These are phyloP conservation scores for Harringtonia lauricola DNA, from an alignment of 2,329 filamentous ascomycete species.

Conservation along the genomic window DNA sequence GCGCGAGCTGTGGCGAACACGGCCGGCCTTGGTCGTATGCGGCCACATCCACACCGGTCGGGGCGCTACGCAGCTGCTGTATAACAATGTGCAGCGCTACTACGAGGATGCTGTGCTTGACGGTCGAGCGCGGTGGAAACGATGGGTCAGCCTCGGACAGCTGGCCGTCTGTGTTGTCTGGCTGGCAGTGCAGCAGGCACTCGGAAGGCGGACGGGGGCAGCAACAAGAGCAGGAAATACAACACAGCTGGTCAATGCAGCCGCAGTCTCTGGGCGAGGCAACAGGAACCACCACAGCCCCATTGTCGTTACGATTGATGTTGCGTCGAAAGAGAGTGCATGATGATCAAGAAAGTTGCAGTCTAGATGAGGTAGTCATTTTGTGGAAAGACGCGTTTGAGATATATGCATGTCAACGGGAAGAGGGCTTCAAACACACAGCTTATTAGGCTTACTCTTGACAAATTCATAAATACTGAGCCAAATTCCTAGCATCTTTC, in stretches of 20 bases:
- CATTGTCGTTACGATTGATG: neutral
- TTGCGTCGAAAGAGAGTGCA: too few species aligned
- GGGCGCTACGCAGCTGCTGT: neutral
- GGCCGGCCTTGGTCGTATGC: neutral
- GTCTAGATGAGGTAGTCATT: too few species aligned
- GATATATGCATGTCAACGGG: too few species aligned
- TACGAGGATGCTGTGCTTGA: neutral
- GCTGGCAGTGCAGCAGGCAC: neutral
- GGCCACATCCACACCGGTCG: conserved; percentile 1
- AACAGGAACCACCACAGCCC: neutral
- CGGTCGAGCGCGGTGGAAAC: neutral
- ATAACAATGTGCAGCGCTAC: neutral
- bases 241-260: neutral
- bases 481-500: too few species aligned
- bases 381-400: too few species aligned
- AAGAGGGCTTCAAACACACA: too few species aligned
- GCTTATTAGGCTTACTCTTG: too few species aligned
- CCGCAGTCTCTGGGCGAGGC: neutral
- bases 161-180: neutral
- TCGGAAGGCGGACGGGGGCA: neutral
- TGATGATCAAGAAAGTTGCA: too few species aligned
- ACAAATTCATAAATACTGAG: too few species aligned
- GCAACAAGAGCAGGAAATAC: neutral
- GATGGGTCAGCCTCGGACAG: neutral
- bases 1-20: neutral